Conservation (phyloP, 1,284 basidiomycete species). For the Marasmius fiardii region DNA sequence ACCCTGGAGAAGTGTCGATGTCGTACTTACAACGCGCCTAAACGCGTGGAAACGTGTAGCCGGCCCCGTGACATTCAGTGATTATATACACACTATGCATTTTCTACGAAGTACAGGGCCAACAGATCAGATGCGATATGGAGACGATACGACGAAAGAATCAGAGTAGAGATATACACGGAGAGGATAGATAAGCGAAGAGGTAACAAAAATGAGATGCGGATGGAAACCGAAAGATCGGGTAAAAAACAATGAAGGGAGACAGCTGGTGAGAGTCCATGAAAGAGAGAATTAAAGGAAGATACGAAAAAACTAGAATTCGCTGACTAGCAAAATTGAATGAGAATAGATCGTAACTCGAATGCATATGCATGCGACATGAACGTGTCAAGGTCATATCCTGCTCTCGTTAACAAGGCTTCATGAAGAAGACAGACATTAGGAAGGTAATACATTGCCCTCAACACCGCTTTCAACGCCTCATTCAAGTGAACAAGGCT, state of each 20-base stretch:
- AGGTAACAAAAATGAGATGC: not conserved
- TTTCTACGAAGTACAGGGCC: not conserved
- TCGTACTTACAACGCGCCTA: not conserved
- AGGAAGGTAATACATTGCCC: no score
- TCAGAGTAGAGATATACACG: no score
- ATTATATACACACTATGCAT: not conserved
- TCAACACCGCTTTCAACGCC: not conserved
- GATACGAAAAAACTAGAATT: no score
- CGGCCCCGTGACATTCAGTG: not conserved
- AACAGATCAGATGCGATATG: not conserved
- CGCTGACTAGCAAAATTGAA: no score
- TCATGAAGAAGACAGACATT: no score
- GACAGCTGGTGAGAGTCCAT: no score
- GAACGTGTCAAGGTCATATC: no score
- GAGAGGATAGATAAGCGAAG: not conserved
- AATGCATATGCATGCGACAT: no score
- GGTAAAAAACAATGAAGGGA: not conserved
- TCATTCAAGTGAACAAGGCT: slow-evolving; percentile 17
- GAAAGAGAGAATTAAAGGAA: no score
- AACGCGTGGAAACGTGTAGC: not conserved
- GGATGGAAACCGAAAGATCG: no score
- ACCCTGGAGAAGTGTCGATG: not conserved
- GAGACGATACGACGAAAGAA: not conserved
- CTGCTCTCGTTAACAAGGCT: not conserved
- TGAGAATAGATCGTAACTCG: no score